Conservation (phyloP, 139 green algal species). For the Chlorokybus atmophyticus region DNA sequence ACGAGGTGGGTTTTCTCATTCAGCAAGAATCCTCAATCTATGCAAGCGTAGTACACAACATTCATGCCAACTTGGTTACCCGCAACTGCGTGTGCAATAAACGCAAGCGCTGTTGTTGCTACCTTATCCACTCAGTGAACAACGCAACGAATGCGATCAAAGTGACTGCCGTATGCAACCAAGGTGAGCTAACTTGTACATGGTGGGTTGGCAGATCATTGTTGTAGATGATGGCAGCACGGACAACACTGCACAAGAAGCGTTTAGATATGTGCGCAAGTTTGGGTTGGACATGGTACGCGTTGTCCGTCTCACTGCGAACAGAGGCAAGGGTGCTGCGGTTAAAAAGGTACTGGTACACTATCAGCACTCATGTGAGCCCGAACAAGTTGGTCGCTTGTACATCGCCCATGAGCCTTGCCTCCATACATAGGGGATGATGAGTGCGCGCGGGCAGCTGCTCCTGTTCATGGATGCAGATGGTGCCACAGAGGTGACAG, state of each 20-base stretch:
- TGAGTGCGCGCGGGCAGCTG: conserved; percentile 50
- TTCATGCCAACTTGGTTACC: no score
- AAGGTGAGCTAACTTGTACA: conserved; percentile 39
- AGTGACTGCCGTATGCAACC: no score
- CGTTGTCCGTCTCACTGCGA: conserved; percentile 55
- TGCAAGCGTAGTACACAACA: no score
- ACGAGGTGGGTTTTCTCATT: no score
- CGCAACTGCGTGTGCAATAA: no score
- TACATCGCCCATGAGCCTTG: no score
- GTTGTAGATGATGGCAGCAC: conserved; percentile 90
- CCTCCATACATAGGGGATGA: conserved; percentile 47
- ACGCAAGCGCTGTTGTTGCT: no score
- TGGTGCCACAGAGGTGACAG: conserved; percentile 65
- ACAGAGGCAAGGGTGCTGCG: conserved; percentile 63
- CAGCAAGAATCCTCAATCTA: no score
- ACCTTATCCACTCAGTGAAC: no score
- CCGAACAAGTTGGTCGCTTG: no score
- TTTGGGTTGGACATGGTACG: conserved; percentile 55
- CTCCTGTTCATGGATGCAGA: conserved; percentile 82
- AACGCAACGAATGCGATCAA: no score
- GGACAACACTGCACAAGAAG: conserved; percentile 55
- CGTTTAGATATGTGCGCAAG: conserved; percentile 43
- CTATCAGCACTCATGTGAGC: not conserved
- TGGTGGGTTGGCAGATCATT: conserved; percentile 80
- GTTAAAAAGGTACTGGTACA: conserved; percentile 10